These are phyloP conservation scores for Blakeslea trispora DNA, from an alignment of 371 early-diverging fungal species.

Conservation along the genomic window DNA sequence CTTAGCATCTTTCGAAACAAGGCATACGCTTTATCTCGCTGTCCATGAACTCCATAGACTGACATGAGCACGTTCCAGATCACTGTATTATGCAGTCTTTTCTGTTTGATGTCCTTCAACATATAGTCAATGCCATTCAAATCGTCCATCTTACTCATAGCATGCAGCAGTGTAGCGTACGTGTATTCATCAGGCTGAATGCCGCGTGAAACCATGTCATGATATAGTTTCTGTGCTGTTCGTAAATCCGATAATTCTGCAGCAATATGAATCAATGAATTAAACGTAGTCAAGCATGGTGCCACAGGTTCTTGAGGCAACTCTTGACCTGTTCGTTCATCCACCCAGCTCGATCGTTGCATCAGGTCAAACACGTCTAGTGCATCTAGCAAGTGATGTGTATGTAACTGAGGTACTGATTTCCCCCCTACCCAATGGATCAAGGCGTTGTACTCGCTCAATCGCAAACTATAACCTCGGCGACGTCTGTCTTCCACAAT, in stretches of 20 bases:
- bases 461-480: slow-evolving; percentile 25
- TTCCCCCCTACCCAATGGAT: slow-evolving; percentile 48
- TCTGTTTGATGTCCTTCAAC: slow-evolving; percentile 22
- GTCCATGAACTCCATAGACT: slow-evolving; percentile 32
- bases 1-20: slow-evolving; percentile 33
- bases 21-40: slow-evolving; percentile 23
- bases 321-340: slow-evolving; percentile 5
- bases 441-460: slow-evolving; percentile 42
- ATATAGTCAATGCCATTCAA: slow-evolving; percentile 38
- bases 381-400: slow-evolving; percentile 43
- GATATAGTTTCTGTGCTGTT: slow-evolving; percentile 50
- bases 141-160: slow-evolving; percentile 43
- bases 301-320: slow-evolving; percentile 14
- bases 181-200: slow-evolving; percentile 41
- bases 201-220: slow-evolving; percentile 43
- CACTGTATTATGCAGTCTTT: slow-evolving; percentile 18
- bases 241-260: slow-evolving; percentile 38
- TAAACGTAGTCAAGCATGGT: slow-evolving; percentile 35
- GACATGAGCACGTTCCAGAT: slow-evolving; percentile 45
- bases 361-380: slow-evolving; percentile 42
- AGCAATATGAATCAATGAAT: slow-evolving; percentile 47
- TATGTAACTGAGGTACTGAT: slow-evolving; percentile 27
- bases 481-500: slow-evolving; percentile 46
- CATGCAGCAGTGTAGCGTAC: slow-evolving; percentile 39
- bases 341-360: slow-evolving; percentile 17